Evolutionary conservation across 306 rosid genomes (phyloP).

Genomic region (Acacia confusa): DNA sequence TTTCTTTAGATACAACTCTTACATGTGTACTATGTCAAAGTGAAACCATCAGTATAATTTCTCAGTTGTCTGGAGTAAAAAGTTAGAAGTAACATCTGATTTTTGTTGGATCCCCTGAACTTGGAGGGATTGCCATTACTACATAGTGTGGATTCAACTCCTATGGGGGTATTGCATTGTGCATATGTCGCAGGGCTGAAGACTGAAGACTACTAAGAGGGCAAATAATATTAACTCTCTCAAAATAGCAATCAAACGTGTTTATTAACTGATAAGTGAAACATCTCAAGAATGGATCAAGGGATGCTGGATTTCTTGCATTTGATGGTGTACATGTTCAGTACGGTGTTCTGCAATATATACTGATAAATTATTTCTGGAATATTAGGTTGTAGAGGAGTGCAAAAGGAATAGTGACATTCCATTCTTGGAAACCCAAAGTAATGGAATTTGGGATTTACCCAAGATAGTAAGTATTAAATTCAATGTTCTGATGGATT

Average conservation of each 20-base stretch:
- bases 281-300: neutral
- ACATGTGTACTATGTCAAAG: neutral
- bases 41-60: neutral
- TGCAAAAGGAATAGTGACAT: neutral
- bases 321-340: neutral
- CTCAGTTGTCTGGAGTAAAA: neutral
- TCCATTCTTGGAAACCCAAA: neutral
- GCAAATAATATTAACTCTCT: neutral
- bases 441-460: neutral
- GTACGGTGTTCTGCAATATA: neutral
- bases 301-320: neutral
- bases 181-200: neutral
- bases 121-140: neutral
- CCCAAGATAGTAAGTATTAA: neutral
- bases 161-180: neutral
- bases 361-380: neutral
- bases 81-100: neutral
- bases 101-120: neutral
- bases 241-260: neutral
- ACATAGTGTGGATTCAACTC: neutral
- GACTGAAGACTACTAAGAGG: neutral
- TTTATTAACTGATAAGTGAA: neutral
- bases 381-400: neutral
- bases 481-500: neutral
- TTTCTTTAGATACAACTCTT: neutral